Conservation (phyloP, 176 grass and related monocot species). For the Pharus latifolius region DNA sequence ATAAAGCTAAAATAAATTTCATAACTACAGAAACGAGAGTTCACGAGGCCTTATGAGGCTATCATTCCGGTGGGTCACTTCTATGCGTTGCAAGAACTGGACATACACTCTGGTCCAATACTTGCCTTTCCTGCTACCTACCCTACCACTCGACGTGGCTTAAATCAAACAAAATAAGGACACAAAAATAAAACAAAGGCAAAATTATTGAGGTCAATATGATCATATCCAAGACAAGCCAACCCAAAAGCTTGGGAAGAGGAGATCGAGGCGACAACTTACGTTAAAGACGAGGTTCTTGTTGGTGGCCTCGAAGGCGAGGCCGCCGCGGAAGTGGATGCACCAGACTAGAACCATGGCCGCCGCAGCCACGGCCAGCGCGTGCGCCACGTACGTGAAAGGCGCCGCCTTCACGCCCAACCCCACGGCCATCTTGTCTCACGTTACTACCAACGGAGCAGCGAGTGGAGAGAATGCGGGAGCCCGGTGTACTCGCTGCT, state of each 20-base stretch:
- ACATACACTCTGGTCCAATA: neutral
- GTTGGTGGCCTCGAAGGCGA: constrained; percentile 52
- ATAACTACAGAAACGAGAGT: no score
- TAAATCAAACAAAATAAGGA: neutral
- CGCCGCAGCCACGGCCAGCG: constrained; percentile 42
- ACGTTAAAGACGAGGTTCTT: constrained; percentile 86
- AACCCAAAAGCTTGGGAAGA: neutral
- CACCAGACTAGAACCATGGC: constrained; percentile 66
- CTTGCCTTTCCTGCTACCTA: no score
- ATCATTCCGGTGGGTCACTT: no score
- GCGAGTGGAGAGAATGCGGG: neutral
- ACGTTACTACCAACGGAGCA: neutral
- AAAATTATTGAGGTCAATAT: no score
- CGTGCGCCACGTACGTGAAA: constrained; percentile 71
- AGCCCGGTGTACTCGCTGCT: constrained; percentile 2
- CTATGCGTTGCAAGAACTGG: neutral
- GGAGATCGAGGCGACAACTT: neutral
- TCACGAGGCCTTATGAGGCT: no score
- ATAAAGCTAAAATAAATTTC: neutral
- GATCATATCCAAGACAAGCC: neutral
- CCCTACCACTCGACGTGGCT: neutral
- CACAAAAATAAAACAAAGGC: no score
- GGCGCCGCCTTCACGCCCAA: constrained; percentile 46
- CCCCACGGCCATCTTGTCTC: neutral
- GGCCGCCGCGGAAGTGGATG: constrained; percentile 63